phyloP scores from a whole-genome alignment of 2,329 filamentous ascomycete genomes.

The Aspergillus sp. region DNA sequence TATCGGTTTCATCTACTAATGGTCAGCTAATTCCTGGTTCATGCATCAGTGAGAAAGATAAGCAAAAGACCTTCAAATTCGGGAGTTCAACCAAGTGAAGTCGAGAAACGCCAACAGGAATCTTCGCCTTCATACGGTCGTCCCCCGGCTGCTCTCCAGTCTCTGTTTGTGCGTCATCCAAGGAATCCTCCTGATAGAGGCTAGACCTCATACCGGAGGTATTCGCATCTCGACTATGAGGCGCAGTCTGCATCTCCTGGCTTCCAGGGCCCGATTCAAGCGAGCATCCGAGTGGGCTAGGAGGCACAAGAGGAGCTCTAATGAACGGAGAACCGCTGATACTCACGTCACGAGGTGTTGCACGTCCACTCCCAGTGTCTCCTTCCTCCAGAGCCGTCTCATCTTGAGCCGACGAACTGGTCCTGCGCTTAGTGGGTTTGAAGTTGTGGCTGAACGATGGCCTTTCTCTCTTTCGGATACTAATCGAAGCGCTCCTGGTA shows the following conservation, averaged over 20 bases:
- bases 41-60: background rate
- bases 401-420: slow-evolving; percentile 20
- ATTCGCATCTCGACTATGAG: slow-evolving; percentile 15
- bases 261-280: slow-evolving; percentile 19
- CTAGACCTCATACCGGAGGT: slow-evolving; percentile 22
- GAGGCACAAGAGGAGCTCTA: slow-evolving; percentile 31
- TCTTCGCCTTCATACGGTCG: slow-evolving; percentile 44
- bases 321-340: slow-evolving; percentile 46
- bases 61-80: slow-evolving; percentile 44
- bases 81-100: slow-evolving; percentile 84
- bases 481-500: slow-evolving; percentile 3
- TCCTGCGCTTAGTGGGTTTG: slow-evolving; percentile 22
- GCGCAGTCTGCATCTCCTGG: slow-evolving; percentile 12
- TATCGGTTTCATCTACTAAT: slow-evolving; percentile 76
- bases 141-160: slow-evolving; percentile 15
- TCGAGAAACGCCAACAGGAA: slow-evolving; percentile 83
- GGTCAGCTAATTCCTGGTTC: background rate
- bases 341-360: slow-evolving; percentile 27
- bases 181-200: slow-evolving; percentile 15
- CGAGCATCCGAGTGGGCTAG: slow-evolving; percentile 25
- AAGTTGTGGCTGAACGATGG: slow-evolving; percentile 23
- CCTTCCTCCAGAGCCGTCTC: slow-evolving; percentile 15
- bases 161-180: slow-evolving; percentile 7
- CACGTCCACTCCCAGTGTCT: slow-evolving; percentile 17
- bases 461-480: slow-evolving; percentile 26